Evolutionary conservation across 1,284 basidiomycete species (phyloP).

Genomic region (Ceratobasidium papillatum): DNA sequence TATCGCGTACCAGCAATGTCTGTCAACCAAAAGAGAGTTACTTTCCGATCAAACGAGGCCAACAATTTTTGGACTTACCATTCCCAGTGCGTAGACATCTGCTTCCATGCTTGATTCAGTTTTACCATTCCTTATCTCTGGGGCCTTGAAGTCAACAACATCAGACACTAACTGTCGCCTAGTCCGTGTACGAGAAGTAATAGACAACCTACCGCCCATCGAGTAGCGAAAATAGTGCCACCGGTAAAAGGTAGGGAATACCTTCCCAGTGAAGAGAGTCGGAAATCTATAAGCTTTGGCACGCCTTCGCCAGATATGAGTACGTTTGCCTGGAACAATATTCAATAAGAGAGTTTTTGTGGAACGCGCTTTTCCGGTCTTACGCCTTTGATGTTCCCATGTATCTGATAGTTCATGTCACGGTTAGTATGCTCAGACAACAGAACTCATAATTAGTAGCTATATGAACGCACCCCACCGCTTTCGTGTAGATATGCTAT

Average conservation of each 20-base stretch:
- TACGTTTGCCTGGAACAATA: background rate
- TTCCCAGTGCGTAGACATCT: slow-evolving; percentile 2
- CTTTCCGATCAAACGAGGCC: no score
- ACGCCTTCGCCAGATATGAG: background rate
- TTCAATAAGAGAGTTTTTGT: background rate
- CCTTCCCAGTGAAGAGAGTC: background rate
- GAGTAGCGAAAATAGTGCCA: background rate
- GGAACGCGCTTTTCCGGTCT: background rate
- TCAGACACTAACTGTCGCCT: background rate
- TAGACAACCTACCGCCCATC: background rate
- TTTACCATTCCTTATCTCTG: background rate
- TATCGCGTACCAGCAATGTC: background rate
- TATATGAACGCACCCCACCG: background rate
- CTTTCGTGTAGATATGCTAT: background rate
- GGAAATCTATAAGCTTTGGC: background rate
- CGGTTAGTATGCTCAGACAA: no score
- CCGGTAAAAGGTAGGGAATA: background rate
- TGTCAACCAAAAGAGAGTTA: no score
- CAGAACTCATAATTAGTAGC: no score
- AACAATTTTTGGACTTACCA: background rate
- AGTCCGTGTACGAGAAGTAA: background rate
- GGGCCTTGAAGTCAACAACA: background rate
- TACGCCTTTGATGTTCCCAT: slow-evolving; percentile 8
- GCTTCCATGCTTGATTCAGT: background rate
- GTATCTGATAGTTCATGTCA: background rate